Percentiles rank a stretch among this genome's conserved stretches.
Evolutionary conservation across 495 filamentous ascomycete genomes (phyloP).

Genomic region (Penicillium dipodomyicola): DNA sequence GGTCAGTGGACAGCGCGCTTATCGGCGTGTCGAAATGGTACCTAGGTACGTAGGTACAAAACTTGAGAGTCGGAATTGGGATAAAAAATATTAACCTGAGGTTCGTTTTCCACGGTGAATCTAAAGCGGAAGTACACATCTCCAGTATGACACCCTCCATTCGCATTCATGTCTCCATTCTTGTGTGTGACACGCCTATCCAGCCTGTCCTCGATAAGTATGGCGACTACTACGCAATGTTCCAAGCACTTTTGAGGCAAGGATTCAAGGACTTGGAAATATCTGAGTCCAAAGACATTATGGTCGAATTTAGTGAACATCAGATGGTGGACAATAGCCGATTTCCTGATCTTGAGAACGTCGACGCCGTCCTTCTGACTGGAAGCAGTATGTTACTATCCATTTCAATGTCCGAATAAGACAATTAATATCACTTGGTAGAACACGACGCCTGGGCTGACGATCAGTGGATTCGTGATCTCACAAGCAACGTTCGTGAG

Average conservation of each 20-base stretch:
- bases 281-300: constrained; percentile 11
- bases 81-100: background rate
- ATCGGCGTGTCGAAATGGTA: background rate
- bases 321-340: constrained; percentile 56
- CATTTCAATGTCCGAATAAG: background rate
- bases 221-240: constrained; percentile 69
- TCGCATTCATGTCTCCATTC: constrained; percentile 66
- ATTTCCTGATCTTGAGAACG: constrained; percentile 63
- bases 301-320: constrained; percentile 57
- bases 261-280: constrained; percentile 41
- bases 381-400: constrained; percentile 55
- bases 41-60: no score
- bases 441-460: constrained; percentile 60
- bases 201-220: constrained; percentile 54
- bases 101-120: background rate
- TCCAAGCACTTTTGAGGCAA: constrained; percentile 56
- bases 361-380: constrained; percentile 75
- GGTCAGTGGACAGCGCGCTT: constrained; percentile 25
- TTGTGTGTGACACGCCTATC: constrained; percentile 74
- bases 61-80: background rate
- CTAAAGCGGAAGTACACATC: background rate
- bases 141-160: constrained; percentile 14
- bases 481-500: constrained; percentile 62
- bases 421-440: constrained; percentile 16
- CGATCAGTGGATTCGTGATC: constrained; percentile 66